Evolutionary conservation across 108 stramenopile species (phyloP).

Genomic region (Seminavis robusta): DNA sequence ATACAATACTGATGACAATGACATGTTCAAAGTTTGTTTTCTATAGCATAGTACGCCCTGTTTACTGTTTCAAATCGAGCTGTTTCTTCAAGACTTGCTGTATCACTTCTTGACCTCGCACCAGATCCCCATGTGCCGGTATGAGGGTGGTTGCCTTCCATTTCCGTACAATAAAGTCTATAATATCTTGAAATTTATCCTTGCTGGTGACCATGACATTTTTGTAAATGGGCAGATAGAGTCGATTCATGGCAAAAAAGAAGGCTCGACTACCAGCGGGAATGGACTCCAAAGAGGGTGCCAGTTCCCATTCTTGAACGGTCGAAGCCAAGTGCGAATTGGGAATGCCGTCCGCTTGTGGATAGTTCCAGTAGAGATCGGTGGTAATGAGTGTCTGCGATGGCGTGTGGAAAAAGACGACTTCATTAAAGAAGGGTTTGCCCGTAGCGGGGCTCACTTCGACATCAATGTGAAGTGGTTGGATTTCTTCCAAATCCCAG

Average conservation of each 20-base stretch:
- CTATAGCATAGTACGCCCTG: too few relatives aligned
- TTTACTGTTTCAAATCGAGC: too few relatives aligned
- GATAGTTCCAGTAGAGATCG: constrained; percentile 90
- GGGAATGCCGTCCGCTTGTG: constrained; percentile 54
- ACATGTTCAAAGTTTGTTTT: neutral
- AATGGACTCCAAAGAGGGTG: constrained; percentile 58
- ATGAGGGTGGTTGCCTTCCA: constrained; percentile 80
- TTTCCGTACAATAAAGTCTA: constrained; percentile 25
- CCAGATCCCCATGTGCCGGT: constrained; percentile 82
- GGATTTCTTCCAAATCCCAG: constrained; percentile 66
- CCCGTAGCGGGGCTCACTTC: constrained; percentile 83
- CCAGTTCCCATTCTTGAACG: constrained; percentile 64
- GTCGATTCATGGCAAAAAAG: constrained; percentile 82
- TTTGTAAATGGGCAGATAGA: constrained; percentile 77
- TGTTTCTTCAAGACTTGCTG: constrained; percentile 50
- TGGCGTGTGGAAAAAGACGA: constrained; percentile 65
- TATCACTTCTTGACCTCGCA: constrained; percentile 56
- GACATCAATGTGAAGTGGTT: constrained; percentile 63
- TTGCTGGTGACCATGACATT: constrained; percentile 74
- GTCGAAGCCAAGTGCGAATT: constrained; percentile 37
- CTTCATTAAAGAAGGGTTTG: constrained; percentile 84
- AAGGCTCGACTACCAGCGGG: constrained; percentile 62
- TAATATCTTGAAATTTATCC: constrained; percentile 22
- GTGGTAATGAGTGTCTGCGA: constrained; percentile 71
- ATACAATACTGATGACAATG: too few relatives aligned